phyloP scores from a whole-genome alignment of 106 monocot species.

The Cymbidium sinense region DNA sequence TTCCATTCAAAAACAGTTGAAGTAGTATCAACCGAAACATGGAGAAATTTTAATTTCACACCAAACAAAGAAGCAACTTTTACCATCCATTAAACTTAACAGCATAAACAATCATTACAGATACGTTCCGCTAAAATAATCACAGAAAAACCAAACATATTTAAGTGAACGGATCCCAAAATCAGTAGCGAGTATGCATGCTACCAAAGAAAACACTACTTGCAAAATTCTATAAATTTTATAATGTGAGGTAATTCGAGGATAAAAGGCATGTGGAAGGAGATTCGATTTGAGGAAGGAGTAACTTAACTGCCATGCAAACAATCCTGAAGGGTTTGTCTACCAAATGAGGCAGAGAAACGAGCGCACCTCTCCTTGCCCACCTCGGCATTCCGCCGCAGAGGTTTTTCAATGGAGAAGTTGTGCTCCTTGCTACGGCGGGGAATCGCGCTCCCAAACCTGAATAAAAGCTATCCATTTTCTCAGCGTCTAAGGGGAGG shows the following conservation, averaged over 20 bases:
- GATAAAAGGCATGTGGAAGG: neutral
- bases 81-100: no score
- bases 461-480: slow-evolving; percentile 23
- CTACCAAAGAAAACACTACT: neutral
- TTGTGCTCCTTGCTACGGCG: neutral
- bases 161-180: neutral
- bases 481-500: neutral
- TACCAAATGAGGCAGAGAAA: slow-evolving; percentile 15
- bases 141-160: no score
- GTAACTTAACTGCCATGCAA: slow-evolving; percentile 20
- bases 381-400: slow-evolving; percentile 1
- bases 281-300: neutral
- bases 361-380: neutral
- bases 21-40: no score
- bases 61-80: no score
- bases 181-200: neutral
- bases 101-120: no score
- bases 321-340: slow-evolving; percentile 9
- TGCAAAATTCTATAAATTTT: neutral
- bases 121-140: no score
- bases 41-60: no score
- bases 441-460: slow-evolving; percentile 13
- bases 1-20: no score
- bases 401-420: slow-evolving; percentile 1
- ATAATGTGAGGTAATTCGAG: no score